phyloP scores from a whole-genome alignment of 306 rosid species.

The Vigna nakashimae region DNA sequence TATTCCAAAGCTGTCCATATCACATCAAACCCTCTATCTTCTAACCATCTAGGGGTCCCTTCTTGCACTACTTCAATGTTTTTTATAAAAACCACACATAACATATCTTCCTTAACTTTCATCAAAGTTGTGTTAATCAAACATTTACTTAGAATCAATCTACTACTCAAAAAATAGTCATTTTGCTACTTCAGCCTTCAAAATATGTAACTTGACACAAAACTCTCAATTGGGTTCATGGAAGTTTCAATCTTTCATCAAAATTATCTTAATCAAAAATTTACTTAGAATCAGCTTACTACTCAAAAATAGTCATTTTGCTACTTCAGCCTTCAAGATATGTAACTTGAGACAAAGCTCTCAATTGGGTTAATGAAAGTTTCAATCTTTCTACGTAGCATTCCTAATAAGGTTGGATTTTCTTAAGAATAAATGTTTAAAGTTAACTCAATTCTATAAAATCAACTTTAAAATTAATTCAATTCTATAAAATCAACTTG shows the following conservation, averaged over 20 bases:
- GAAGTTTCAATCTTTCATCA: neutral
- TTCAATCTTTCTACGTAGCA: too few relatives aligned
- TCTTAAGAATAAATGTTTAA: too few relatives aligned
- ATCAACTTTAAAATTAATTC: too few relatives aligned
- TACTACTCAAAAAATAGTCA: neutral
- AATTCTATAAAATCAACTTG: too few relatives aligned
- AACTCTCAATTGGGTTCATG: neutral
- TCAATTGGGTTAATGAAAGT: neutral
- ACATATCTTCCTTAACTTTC: neutral
- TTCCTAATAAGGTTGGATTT: too few relatives aligned
- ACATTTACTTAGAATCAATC: constrained; percentile 6
- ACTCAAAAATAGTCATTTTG: neutral
- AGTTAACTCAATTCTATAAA: too few relatives aligned
- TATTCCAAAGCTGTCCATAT: constrained; percentile 80
- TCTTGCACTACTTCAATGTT: constrained; percentile 28
- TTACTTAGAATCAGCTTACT: neutral
- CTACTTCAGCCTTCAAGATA: neutral
- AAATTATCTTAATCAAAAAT: neutral
- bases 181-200: neutral
- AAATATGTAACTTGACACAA: neutral
- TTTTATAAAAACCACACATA: neutral
- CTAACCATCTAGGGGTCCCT: constrained; percentile 55
- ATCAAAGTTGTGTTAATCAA: neutral
- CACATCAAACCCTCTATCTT: constrained; percentile 61
- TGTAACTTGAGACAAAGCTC: neutral